Evolutionary conservation across 768 basidiomycete genomes (phyloP).

Genomic region (Leucosporidium creatinivorum): DNA sequence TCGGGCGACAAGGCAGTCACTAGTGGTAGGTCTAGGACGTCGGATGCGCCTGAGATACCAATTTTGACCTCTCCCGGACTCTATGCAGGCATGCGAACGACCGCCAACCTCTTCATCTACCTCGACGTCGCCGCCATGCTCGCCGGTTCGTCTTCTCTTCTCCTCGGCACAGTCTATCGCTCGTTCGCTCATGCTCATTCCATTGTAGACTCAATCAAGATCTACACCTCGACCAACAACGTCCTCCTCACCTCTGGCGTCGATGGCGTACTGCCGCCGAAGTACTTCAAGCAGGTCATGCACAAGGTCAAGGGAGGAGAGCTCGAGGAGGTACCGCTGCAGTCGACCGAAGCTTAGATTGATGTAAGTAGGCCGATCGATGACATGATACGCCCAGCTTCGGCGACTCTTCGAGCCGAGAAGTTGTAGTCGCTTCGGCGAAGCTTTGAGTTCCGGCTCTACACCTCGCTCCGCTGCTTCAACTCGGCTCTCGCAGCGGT

Average conservation of each 20-base stretch:
- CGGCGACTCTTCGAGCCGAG: too few relatives aligned
- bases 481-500: too few relatives aligned
- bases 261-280: conserved; percentile 57
- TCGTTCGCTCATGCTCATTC: not conserved
- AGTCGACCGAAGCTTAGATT: too few relatives aligned
- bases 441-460: too few relatives aligned
- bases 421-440: too few relatives aligned
- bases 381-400: too few relatives aligned
- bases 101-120: conserved; percentile 72
- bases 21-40: conserved; percentile 54
- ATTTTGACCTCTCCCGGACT: not conserved
- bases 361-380: too few relatives aligned
- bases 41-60: too few relatives aligned
- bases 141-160: conserved; percentile 13
- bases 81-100: conserved; percentile 65
- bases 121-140: conserved; percentile 57
- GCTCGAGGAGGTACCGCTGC: too few relatives aligned
- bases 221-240: conserved; percentile 76
- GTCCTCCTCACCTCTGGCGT: conserved; percentile 75
- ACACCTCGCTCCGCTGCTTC: too few relatives aligned
- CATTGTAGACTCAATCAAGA: conserved; percentile 41
- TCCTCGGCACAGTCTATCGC: conserved; percentile 45
- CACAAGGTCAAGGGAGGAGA: conserved; percentile 32
- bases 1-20: conserved; percentile 55
- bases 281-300: conserved; percentile 67